A percentile compares a stretch with the other conserved stretches of the same genome.
Conservation (phyloP, 1,139 yeast species). For the Scheffersomyces insectosa region DNA sequence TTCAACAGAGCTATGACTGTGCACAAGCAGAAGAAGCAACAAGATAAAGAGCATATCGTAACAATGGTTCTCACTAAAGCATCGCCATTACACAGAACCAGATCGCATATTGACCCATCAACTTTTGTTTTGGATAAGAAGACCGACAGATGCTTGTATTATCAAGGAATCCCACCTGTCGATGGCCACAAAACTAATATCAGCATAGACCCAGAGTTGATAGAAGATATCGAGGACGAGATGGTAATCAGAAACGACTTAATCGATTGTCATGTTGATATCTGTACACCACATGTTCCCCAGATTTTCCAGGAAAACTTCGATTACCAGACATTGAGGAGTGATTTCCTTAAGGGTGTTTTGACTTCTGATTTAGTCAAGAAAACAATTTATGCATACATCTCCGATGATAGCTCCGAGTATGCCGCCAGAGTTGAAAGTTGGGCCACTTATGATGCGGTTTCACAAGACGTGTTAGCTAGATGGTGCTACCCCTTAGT, state of each 20-base stretch:
- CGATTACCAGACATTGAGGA: constrained; percentile 84
- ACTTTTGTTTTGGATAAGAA: constrained; percentile 76
- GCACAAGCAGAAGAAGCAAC: constrained; percentile 68
- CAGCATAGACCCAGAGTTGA: constrained; percentile 78
- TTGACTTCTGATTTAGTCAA: constrained; percentile 87
- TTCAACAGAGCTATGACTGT: constrained; percentile 69
- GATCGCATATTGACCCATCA: constrained; percentile 79
- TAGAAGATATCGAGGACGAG: constrained; percentile 72
- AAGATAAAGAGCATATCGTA: constrained; percentile 86
- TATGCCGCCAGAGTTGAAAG: constrained; percentile 95
- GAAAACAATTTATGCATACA: constrained; percentile 86
- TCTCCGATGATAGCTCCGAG: constrained; percentile 59
- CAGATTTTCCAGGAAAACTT: constrained; percentile 94
- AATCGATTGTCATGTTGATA: constrained; percentile 94
- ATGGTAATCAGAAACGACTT: constrained; percentile 84
- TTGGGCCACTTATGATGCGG: constrained; percentile 89
- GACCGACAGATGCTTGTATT: constrained; percentile 76
- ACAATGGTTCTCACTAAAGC: constrained; percentile 93
- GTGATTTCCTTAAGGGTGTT: constrained; percentile 89
- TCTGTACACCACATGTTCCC: constrained; percentile 93
- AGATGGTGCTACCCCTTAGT: constrained; percentile 93
- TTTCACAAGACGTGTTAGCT: constrained; percentile 85
- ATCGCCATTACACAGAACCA: constrained; percentile 80
- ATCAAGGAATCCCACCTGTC: constrained; percentile 72
- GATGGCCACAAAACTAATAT: constrained; percentile 52